A percentile compares a stretch with the other conserved stretches of the same genome.
phyloP scores from a whole-genome alignment of 176 grass and related monocot genomes.

The Rhynchospora breviuscula region DNA sequence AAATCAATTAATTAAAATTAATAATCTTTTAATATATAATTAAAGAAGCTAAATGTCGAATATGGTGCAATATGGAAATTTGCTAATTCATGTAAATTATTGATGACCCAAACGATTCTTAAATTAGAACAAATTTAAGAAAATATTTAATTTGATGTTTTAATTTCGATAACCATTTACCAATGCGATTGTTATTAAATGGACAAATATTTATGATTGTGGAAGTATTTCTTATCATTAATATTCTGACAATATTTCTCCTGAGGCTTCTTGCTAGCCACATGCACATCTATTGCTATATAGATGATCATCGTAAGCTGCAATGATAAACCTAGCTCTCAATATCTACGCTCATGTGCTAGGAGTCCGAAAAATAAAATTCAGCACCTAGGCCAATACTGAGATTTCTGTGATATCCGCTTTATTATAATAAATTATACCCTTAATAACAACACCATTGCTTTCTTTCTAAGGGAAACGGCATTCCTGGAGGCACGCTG shows the following conservation, averaged over 20 bases:
- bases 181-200: no score
- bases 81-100: no score
- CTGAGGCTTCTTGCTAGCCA: background rate
- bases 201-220: background rate
- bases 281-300: background rate
- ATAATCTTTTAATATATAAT: no score
- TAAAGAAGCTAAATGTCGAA: no score
- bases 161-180: background rate
- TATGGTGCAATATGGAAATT: no score
- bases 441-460: conserved; percentile 1
- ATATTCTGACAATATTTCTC: background rate
- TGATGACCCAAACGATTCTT: no score
- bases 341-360: background rate
- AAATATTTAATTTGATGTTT: no score
- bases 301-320: background rate
- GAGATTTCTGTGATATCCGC: background rate
- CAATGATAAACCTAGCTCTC: background rate
- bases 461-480: background rate
- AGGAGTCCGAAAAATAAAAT: background rate
- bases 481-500: background rate
- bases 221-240: background rate
- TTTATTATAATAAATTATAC: background rate
- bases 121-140: no score
- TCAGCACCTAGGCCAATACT: background rate
- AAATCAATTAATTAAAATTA: no score